Evolutionary conservation across 805 yeast genomes (phyloP).

Genomic region (Yarrowia yakushimensis): DNA sequence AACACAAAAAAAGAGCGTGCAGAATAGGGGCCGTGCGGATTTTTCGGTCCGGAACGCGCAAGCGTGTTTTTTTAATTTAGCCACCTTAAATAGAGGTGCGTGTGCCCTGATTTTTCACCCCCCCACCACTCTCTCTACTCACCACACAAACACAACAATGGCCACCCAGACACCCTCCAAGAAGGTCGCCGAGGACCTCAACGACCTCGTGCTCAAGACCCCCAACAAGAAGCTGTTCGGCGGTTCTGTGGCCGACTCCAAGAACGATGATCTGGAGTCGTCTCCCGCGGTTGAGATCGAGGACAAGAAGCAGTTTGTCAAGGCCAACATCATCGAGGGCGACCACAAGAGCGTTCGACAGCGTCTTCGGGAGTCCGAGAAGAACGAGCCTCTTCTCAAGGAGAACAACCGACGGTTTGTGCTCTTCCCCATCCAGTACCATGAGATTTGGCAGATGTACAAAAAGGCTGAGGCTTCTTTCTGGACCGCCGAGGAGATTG

Average conservation of each 20-base stretch:
- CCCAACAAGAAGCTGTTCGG: slow-evolving; percentile 45
- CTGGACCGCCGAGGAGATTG: slow-evolving; percentile 99
- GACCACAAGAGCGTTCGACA: slow-evolving; percentile 16
- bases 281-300: slow-evolving; percentile 28
- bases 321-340: slow-evolving; percentile 6
- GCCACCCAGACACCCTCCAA: slow-evolving; percentile 58
- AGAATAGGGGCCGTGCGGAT: neutral
- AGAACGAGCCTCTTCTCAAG: slow-evolving; percentile 76
- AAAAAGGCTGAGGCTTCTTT: slow-evolving; percentile 99
- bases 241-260: slow-evolving; percentile 44
- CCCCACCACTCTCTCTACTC: neutral
- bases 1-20: neutral
- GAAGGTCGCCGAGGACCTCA: slow-evolving; percentile 55
- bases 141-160: slow-evolving; percentile 26
- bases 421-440: slow-evolving; percentile 92
- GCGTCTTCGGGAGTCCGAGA: slow-evolving; percentile 18
- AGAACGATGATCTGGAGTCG: slow-evolving; percentile 36
- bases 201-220: slow-evolving; percentile 48
- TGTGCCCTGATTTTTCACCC: neutral
- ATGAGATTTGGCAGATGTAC: slow-evolving; percentile 98
- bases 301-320: slow-evolving; percentile 25
- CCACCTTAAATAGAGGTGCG: slow-evolving; percentile 2
- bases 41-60: slow-evolving; percentile 1
- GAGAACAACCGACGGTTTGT: slow-evolving; percentile 90
- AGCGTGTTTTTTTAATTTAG: slow-evolving; percentile 18